These are phyloP conservation scores for Cyclotella cryptica DNA, from an alignment of 108 stramenopile genomes.

Conservation along the genomic window DNA sequence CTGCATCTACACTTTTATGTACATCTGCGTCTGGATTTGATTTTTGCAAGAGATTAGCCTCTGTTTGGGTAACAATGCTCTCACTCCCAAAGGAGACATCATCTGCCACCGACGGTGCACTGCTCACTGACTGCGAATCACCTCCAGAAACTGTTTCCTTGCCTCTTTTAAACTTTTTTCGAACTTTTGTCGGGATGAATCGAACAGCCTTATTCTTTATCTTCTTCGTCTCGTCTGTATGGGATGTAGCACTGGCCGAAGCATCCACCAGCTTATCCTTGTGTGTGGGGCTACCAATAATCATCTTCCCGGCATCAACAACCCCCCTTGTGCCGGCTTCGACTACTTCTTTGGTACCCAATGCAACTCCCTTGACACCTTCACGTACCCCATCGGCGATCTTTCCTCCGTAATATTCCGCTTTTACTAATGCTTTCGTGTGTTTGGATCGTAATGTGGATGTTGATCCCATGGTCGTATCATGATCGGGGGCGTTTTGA, in stretches of 20 bases:
- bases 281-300: constrained; percentile 4
- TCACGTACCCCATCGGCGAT: constrained; percentile 38
- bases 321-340: neutral
- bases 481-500: constrained; percentile 36
- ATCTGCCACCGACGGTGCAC: neutral
- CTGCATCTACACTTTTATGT: constrained; percentile 10
- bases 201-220: constrained; percentile 10
- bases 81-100: constrained; percentile 31
- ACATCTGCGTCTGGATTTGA: constrained; percentile 5
- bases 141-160: constrained; percentile 1
- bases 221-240: neutral
- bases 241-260: neutral
- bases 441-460: constrained; percentile 9
- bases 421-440: constrained; percentile 35
- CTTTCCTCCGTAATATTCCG: constrained; percentile 44
- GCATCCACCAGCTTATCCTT: constrained; percentile 5
- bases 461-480: constrained; percentile 19
- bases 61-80: constrained; percentile 4
- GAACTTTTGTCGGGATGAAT: constrained; percentile 9
- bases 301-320: constrained; percentile 8
- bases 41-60: neutral
- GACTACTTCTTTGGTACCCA: constrained; percentile 4
- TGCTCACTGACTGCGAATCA: constrained; percentile 16
- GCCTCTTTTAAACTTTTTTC: constrained; percentile 18
- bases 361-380: constrained; percentile 12